phyloP scores from a whole-genome alignment of 805 yeast species.

The Candida gorgasii region DNA sequence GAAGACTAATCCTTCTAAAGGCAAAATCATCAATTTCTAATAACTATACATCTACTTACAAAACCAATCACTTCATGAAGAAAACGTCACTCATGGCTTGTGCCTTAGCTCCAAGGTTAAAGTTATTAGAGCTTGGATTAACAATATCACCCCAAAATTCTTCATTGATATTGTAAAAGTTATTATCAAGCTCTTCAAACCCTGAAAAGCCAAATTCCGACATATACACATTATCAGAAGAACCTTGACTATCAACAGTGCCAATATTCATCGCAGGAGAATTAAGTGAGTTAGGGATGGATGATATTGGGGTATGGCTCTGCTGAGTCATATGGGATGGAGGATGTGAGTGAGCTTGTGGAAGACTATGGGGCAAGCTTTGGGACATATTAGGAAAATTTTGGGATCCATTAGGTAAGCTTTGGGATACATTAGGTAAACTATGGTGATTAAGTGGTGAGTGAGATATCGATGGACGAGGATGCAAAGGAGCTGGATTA shows the following conservation, averaged over 20 bases:
- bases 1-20: too few relatives aligned
- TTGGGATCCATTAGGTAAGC: too few relatives aligned
- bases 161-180: conserved; percentile 59
- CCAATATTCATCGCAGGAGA: conserved; percentile 1
- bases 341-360: neutral
- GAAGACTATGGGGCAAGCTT: too few relatives aligned
- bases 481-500: too few relatives aligned
- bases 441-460: too few relatives aligned
- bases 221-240: conserved; percentile 3
- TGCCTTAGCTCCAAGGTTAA: conserved; percentile 31
- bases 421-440: too few relatives aligned
- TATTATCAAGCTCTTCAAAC: conserved; percentile 38
- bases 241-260: conserved; percentile 2
- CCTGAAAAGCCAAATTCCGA: conserved; percentile 12
- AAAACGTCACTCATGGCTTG: conserved; percentile 27
- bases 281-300: neutral
- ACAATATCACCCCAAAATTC: conserved; percentile 70
- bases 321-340: too few relatives aligned
- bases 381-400: too few relatives aligned
- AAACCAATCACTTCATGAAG: conserved; percentile 17
- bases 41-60: too few relatives aligned
- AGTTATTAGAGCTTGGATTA: conserved; percentile 33
- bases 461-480: too few relatives aligned
- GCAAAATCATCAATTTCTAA: too few relatives aligned
- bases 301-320: neutral